These are phyloP conservation scores for Cotoneaster glaucophyllus DNA, from an alignment of 306 rosid genomes.

Conservation along the genomic window DNA sequence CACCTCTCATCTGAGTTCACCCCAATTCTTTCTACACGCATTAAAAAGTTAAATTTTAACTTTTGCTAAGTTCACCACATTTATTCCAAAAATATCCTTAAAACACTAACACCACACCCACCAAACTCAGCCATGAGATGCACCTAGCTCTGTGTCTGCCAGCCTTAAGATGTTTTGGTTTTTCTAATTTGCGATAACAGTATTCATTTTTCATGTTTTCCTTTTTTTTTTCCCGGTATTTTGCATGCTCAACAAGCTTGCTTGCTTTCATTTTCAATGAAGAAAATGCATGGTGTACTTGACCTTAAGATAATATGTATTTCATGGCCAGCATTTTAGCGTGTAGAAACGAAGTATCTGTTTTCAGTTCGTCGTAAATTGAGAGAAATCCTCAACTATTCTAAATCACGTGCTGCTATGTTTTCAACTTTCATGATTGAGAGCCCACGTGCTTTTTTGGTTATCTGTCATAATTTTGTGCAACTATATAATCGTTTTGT, in stretches of 20 bases:
- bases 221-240: no score
- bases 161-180: background rate
- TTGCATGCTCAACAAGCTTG: background rate
- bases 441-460: background rate
- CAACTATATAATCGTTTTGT: constrained; percentile 12
- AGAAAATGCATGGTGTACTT: background rate
- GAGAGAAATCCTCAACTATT: background rate
- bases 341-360: background rate
- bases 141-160: background rate
- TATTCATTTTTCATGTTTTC: background rate
- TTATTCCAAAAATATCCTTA: no score
- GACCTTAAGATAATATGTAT: background rate
- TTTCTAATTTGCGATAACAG: background rate
- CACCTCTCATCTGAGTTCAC: no score
- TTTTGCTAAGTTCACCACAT: no score
- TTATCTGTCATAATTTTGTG: background rate
- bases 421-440: background rate
- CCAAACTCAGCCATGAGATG: no score
- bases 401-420: background rate
- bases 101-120: no score
- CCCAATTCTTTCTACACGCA: no score
- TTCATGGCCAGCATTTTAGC: background rate
- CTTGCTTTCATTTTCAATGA: background rate
- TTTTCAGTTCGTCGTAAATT: background rate
- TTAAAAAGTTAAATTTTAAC: no score